phyloP scores from a whole-genome alignment of 768 basidiomycete species.

The Boletus sp. region DNA sequence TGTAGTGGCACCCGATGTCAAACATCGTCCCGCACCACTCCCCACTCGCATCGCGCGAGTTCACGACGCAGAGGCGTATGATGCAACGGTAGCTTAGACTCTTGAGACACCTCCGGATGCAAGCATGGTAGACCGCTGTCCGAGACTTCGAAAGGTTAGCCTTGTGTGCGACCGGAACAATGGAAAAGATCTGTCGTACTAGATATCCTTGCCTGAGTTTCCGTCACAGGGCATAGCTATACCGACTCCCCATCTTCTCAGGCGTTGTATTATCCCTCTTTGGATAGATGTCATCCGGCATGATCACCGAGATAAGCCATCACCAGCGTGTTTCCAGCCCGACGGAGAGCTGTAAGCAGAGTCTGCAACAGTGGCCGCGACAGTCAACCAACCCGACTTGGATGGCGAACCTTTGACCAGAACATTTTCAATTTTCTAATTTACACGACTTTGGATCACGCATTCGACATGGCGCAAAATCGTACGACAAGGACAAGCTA shows the following conservation, averaged over 20 bases:
- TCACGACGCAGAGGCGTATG: constrained; percentile 26
- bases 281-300: constrained; percentile 59
- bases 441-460: no score
- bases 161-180: constrained; percentile 75
- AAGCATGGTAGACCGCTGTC: constrained; percentile 48
- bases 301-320: constrained; percentile 59
- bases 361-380: no score
- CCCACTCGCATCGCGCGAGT: constrained; percentile 7
- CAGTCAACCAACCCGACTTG: no score
- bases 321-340: background rate
- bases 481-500: no score
- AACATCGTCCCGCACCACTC: constrained; percentile 65
- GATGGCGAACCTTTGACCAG: no score
- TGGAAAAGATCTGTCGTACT: constrained; percentile 75
- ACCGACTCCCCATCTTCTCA: constrained; percentile 76
- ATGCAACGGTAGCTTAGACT: constrained; percentile 46
- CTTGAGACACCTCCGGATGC: constrained; percentile 48
- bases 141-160: constrained; percentile 66
- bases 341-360: no score
- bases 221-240: constrained; percentile 49
- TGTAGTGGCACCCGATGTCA: constrained; percentile 70
- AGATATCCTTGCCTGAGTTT: constrained; percentile 37
- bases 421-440: no score
- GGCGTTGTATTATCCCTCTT: constrained; percentile 71
- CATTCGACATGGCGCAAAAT: no score